A percentile compares a stretch with the other conserved stretches of the same genome.
These are phyloP conservation scores for Vaccinium macrocarpon DNA, from an alignment of 148 eudicot species.

Conservation along the genomic window DNA sequence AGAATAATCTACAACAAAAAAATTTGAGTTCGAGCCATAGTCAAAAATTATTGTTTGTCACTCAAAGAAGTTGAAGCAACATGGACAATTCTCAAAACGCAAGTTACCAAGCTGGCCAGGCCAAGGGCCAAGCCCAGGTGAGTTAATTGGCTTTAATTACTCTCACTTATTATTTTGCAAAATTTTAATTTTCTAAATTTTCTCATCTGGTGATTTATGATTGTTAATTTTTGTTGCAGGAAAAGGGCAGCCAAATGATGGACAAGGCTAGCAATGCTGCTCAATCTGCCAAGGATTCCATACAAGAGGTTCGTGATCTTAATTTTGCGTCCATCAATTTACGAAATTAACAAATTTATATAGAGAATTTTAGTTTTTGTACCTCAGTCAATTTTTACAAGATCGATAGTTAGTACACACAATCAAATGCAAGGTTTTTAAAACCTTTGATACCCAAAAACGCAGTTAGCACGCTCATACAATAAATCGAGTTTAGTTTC, in stretches of 20 bases:
- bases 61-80: background rate
- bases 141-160: background rate
- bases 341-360: background rate
- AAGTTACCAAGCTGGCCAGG: constrained; percentile 44
- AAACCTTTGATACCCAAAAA: background rate
- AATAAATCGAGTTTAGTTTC: background rate
- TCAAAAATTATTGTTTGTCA: background rate
- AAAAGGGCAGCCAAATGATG: constrained; percentile 56
- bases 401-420: background rate
- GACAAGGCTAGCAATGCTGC: constrained; percentile 59
- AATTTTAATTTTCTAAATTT: background rate
- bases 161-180: background rate
- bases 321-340: background rate
- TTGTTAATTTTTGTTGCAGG: constrained; percentile 24
- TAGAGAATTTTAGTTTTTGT: background rate
- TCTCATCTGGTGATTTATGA: background rate
- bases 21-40: constrained; percentile 3
- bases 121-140: constrained; percentile 52
- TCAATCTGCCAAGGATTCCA: constrained; percentile 53
- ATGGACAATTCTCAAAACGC: constrained; percentile 35
- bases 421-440: background rate
- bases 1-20: constrained; percentile 1
- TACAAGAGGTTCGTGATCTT: constrained; percentile 36
- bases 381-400: too few species aligned
- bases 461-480: background rate